A percentile compares a stretch with the other conserved stretches of the same genome.
phyloP scores from a whole-genome alignment of 192 early-diverging fungal species.

The Backusella circina region DNA sequence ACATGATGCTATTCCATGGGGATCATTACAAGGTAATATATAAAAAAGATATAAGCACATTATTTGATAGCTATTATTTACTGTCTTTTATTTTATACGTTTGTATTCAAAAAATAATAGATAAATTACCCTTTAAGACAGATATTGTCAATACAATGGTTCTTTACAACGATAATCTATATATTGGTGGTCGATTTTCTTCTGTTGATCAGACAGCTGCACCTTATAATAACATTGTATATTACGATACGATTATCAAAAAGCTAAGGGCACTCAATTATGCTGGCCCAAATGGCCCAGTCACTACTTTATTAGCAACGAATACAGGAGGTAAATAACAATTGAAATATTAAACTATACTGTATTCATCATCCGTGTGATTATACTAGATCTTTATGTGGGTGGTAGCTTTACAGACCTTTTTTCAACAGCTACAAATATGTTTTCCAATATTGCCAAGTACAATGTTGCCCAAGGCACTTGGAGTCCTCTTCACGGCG shows the following conservation, averaged over 20 bases:
- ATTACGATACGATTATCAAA: constrained; percentile 38
- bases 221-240: constrained; percentile 49
- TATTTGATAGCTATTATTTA: background rate
- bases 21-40: constrained; percentile 8
- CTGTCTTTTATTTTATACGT: background rate
- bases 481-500: constrained; percentile 6
- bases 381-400: constrained; percentile 18
- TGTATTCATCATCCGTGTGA: background rate
- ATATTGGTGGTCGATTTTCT: constrained; percentile 61
- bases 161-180: constrained; percentile 27
- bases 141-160: constrained; percentile 41
- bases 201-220: background rate
- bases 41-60: background rate
- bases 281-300: constrained; percentile 20
- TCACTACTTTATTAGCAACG: constrained; percentile 7
- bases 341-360: background rate
- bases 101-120: constrained; percentile 18
- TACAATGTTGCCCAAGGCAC: background rate
- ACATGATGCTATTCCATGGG: constrained; percentile 6
- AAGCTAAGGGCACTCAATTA: background rate
- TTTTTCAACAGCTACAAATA: background rate
- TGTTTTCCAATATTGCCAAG: constrained; percentile 1
- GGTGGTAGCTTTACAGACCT: constrained; percentile 24
- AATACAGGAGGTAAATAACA: background rate
- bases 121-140: constrained; percentile 35